A percentile compares a stretch with the other conserved stretches of the same genome.
Conservation (phyloP, 1,284 basidiomycete genomes). For the Moniliella sp. region DNA sequence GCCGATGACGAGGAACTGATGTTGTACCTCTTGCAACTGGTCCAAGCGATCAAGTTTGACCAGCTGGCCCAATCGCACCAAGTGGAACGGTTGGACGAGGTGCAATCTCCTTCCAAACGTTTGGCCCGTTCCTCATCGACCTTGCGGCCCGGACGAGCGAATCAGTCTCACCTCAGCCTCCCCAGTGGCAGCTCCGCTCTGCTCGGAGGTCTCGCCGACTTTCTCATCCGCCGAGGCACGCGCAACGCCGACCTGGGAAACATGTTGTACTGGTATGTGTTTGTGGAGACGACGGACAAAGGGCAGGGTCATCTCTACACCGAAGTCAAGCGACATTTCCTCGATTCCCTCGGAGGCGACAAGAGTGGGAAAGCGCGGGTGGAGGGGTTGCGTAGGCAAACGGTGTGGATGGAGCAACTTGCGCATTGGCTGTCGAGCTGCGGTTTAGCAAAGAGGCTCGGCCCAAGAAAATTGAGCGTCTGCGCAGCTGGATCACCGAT, state of each 20-base stretch:
- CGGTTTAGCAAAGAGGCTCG: constrained; percentile 73
- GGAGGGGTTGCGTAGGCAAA: constrained; percentile 43
- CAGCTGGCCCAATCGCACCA: constrained; percentile 2
- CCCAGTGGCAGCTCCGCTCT: constrained; percentile 1
- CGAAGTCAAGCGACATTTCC: constrained; percentile 65
- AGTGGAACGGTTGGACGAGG: not conserved
- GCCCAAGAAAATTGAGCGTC: constrained; percentile 88
- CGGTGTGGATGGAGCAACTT: constrained; percentile 53
- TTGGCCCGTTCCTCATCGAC: no score
- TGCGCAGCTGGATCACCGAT: constrained; percentile 60
- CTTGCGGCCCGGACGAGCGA: no score
- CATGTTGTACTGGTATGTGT: constrained; percentile 85
- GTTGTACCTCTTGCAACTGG: constrained; percentile 78
- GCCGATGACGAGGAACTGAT: constrained; percentile 87
- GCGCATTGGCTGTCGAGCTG: constrained; percentile 61
- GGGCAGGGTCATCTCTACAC: constrained; percentile 74
- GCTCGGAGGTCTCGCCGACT: constrained; percentile 33
- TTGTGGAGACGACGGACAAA: constrained; percentile 69
- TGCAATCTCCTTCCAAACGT: not conserved
- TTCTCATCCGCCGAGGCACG: constrained; percentile 65
- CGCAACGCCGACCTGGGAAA: constrained; percentile 67
- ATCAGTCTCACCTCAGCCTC: not conserved
- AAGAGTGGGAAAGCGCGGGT: constrained; percentile 4
- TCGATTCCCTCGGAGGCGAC: constrained; percentile 55
- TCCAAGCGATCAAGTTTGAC: constrained; percentile 65